Evolutionary conservation across 1,284 basidiomycete species (phyloP).

Genomic region (Agaricales sp.): DNA sequence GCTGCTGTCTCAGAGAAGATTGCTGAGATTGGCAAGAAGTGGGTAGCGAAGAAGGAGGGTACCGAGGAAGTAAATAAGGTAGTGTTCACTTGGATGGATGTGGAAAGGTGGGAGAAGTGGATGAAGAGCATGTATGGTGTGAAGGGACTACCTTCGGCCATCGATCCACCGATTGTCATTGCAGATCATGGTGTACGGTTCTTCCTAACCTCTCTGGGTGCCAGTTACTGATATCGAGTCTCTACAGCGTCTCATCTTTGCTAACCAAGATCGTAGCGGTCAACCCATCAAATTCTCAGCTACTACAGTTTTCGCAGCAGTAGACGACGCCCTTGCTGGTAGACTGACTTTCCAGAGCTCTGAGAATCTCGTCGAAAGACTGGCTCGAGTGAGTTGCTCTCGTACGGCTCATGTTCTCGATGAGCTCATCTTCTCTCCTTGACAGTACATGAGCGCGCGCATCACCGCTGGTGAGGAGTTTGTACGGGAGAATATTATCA

Average conservation of each 20-base stretch:
- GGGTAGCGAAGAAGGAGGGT: constrained; percentile 33
- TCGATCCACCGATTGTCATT: background rate
- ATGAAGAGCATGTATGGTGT: constrained; percentile 82
- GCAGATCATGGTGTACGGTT: constrained; percentile 63
- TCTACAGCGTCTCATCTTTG: constrained; percentile 55
- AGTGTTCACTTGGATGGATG: constrained; percentile 83
- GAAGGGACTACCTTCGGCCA: constrained; percentile 12
- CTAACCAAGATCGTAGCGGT: constrained; percentile 43
- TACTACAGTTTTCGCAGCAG: constrained; percentile 53
- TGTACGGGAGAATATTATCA: constrained; percentile 29
- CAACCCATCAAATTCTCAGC: constrained; percentile 37
- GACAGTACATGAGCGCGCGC: constrained; percentile 42
- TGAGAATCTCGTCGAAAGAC: constrained; percentile 57
- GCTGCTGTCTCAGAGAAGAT: constrained; percentile 37
- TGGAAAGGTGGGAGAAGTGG: constrained; percentile 73
- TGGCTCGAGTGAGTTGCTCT: constrained; percentile 44
- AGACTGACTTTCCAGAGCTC: constrained; percentile 52
- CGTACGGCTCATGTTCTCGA: background rate
- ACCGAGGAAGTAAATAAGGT: constrained; percentile 40
- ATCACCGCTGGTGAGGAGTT: constrained; percentile 34
- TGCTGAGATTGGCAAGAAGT: constrained; percentile 47
- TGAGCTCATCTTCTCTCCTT: background rate
- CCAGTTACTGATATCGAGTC: background rate
- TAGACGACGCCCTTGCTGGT: constrained; percentile 58
- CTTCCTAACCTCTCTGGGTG: too few species aligned